A percentile compares a stretch with the other conserved stretches of the same genome.
Conservation (phyloP, 2,329 filamentous ascomycete species). For the Chaetomium strumarium region DNA sequence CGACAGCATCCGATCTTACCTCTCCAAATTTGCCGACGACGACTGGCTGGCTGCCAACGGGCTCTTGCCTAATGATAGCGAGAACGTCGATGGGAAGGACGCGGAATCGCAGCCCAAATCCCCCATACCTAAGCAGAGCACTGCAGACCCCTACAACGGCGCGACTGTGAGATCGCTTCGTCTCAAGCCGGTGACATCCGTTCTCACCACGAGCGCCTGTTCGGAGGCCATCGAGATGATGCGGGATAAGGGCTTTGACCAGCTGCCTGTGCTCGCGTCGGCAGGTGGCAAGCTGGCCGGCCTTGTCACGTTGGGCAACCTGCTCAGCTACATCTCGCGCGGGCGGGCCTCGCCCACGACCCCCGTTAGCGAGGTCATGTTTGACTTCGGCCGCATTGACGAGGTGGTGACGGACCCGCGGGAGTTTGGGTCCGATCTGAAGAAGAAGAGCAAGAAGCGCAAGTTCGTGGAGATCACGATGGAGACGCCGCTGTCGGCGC, state of each 20-base stretch:
- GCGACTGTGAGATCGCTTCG: conserved; percentile 78
- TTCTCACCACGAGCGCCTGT: conserved; percentile 65
- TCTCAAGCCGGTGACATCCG: conserved; percentile 87
- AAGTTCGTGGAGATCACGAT: conserved; percentile 92
- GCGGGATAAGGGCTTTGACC: conserved; percentile 97
- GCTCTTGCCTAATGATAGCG: conserved; percentile 60
- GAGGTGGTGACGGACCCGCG: conserved; percentile 88
- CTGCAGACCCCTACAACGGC: conserved; percentile 64
- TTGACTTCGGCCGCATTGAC: conserved; percentile 81
- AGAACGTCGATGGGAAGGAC: conserved; percentile 40
- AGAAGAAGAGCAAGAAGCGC: conserved; percentile 45
- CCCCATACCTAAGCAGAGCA: conserved; percentile 29
- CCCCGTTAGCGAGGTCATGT: conserved; percentile 86
- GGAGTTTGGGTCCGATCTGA: conserved; percentile 44
- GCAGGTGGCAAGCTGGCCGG: conserved; percentile 72
- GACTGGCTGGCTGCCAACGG: conserved; percentile 98
- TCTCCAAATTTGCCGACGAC: conserved; percentile 97
- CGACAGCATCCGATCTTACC: conserved; percentile 94
- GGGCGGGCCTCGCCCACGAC: conserved; percentile 70
- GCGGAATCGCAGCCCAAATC: conserved; percentile 33
- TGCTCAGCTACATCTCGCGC: conserved; percentile 82
- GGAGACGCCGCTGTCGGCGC: conserved; percentile 74
- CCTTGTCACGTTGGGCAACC: conserved; percentile 88
- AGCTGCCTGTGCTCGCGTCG: conserved; percentile 79
- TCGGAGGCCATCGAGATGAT: conserved; percentile 92